Evolutionary conservation across 306 rosid genomes (phyloP).

Genomic region (Fragaria ananassa): DNA sequence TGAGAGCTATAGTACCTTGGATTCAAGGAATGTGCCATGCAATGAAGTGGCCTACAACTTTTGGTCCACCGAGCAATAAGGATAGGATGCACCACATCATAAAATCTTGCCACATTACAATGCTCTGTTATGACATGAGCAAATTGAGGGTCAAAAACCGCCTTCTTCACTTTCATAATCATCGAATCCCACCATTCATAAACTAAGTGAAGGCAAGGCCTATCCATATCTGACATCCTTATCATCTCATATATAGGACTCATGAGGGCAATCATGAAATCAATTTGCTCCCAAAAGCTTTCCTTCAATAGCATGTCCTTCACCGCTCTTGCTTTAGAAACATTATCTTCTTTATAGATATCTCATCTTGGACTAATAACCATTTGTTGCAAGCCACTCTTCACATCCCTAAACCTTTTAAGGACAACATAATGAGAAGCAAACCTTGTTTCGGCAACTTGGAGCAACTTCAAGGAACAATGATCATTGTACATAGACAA

Average conservation of each 20-base stretch:
- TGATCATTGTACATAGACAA: no score
- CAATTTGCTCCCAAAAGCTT: background rate
- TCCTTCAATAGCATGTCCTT: background rate
- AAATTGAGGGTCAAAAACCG: background rate
- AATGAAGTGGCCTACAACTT: background rate
- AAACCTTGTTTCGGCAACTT: background rate
- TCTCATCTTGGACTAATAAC: background rate
- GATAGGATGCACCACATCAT: background rate
- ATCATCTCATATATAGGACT: background rate
- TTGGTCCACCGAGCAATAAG: background rate
- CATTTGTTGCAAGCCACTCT: background rate
- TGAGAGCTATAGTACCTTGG: background rate
- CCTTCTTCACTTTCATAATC: background rate
- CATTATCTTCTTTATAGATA: background rate
- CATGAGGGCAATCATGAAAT: background rate
- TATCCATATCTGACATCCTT: background rate
- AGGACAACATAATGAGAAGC: background rate
- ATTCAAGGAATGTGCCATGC: background rate
- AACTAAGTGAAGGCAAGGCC: background rate
- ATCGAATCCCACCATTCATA: slow-evolving; percentile 2
- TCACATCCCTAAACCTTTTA: background rate
- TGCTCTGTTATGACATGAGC: background rate
- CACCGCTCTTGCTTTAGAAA: background rate
- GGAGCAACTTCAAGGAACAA: background rate
- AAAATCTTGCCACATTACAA: background rate